Percentiles rank a stretch among this genome's conserved stretches.
Conservation (phyloP, 1,139 yeast species). For the Debaryomyces sp. region DNA sequence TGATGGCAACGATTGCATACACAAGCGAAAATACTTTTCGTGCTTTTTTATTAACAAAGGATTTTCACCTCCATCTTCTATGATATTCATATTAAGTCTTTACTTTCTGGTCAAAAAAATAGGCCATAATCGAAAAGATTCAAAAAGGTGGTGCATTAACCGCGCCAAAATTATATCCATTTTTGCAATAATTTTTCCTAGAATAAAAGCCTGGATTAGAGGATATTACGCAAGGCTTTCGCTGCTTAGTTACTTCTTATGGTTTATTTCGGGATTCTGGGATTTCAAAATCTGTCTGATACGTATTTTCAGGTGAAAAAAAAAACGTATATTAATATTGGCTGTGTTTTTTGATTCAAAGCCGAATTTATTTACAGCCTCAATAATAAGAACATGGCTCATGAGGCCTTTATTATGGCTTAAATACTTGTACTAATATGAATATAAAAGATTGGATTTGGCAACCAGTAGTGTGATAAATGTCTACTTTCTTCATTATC, state of each 20-base stretch:
- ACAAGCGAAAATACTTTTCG: constrained; percentile 51
- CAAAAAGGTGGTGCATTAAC: neutral
- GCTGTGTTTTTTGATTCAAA: neutral
- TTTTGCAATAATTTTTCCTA: neutral
- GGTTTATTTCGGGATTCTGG: neutral
- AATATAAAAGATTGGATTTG: neutral
- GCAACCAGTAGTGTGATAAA: neutral
- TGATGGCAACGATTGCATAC: constrained; percentile 54
- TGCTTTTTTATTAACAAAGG: constrained; percentile 26
- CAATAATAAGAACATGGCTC: neutral
- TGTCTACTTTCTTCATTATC: neutral
- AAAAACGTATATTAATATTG: neutral
- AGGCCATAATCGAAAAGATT: neutral
- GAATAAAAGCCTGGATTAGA: neutral
- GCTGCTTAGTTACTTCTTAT: neutral
- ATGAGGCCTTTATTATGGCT: neutral
- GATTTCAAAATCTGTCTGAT: neutral
- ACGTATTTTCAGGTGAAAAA: neutral
- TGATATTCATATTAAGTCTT: neutral
- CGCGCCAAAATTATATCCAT: neutral
- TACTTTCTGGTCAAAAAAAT: neutral
- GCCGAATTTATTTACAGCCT: neutral
- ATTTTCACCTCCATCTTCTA: neutral
- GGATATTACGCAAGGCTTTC: neutral
- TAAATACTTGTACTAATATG: neutral